These are phyloP conservation scores for Morella rubra DNA, from an alignment of 306 rosid genomes.

Conservation along the genomic window DNA sequence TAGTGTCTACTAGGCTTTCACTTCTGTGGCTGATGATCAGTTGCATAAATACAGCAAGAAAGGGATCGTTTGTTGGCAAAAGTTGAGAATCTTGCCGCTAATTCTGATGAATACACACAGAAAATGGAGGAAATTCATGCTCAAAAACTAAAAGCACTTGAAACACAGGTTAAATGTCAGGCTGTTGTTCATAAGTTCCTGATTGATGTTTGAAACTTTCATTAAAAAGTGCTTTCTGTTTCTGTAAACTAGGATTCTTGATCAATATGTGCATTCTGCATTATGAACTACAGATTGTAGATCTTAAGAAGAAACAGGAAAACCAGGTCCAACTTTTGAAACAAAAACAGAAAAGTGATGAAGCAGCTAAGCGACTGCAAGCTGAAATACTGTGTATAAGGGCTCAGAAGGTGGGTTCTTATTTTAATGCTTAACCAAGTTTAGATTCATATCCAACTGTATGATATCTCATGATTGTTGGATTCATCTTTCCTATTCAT, in stretches of 20 bases:
- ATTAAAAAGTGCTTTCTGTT: slow-evolving; percentile 9
- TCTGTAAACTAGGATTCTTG: background rate
- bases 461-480: background rate
- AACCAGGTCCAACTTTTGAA: slow-evolving; percentile 68
- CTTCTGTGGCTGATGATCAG: slow-evolving; percentile 30
- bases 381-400: slow-evolving; percentile 75
- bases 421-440: slow-evolving; percentile 14
- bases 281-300: slow-evolving; percentile 54
- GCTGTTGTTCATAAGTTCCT: slow-evolving; percentile 21
- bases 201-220: slow-evolving; percentile 1
- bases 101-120: slow-evolving; percentile 49
- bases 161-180: slow-evolving; percentile 54
- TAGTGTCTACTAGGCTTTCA: slow-evolving; percentile 16
- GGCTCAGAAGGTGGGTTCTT: slow-evolving; percentile 63
- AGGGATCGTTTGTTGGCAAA: slow-evolving; percentile 66
- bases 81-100: slow-evolving; percentile 62
- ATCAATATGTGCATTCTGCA: background rate
- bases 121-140: slow-evolving; percentile 56
- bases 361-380: slow-evolving; percentile 73
- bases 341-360: slow-evolving; percentile 82
- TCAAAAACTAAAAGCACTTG: slow-evolving; percentile 63
- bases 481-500: slow-evolving; percentile 18
- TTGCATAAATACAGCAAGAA: slow-evolving; percentile 56
- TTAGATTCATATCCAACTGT: slow-evolving; percentile 3
- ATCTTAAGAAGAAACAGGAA: slow-evolving; percentile 81